Base-by-base conservation (phyloP, 495 filamentous ascomycete genomes). In the Aspergillus wentii region DNA sequence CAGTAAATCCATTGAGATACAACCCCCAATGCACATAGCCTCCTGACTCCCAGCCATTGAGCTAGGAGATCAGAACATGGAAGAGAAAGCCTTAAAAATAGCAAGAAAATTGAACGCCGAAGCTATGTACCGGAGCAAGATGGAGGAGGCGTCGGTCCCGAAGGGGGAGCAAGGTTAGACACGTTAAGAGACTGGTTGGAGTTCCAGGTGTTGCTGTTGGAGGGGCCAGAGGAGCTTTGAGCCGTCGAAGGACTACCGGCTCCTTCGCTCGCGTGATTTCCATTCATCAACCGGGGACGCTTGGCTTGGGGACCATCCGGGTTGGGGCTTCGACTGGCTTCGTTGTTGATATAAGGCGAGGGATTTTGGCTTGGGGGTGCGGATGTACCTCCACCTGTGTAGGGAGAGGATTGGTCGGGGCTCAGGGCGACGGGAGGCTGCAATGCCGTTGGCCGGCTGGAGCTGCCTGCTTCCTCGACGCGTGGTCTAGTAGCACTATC, bases 261-360 rank as follows among this genome's bases (percentile, higher is more conserved):
- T n/a, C 33, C 17, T 34, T 59, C 11, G 39, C 44, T 8, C 0
- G 46, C 30, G 20, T 21, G 57, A 1, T 61, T 53, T 15, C 68
- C 65, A 38, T 71, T 71, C 59, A 66, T 71, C 23, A 71, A 44
- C 3, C 66, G 61, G 13, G 56, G 60, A 10, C 68, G 62, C 48
- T 71, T 71, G 5, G 54, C 47, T 13, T 60, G 61, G 6, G 54
- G 55, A 7, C 44, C 30, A 31, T 17, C 46, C n/a, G 46, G 18
- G 17, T 35, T 48, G 30, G 59, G 45, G 35, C 36, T 59, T 10
- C 37, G 50, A 8, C 31, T 33, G 19, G 50, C 32, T 36, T 66
- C 57, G 17, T 51, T 46, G 30, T 56, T 49, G 1, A 55, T 52
- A 31, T 64, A 64, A 14, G 64, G 59, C 3, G 64, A 65, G 8